Evolutionary conservation across 2,329 filamentous ascomycete species (phyloP), one percentile per base, ranked within the genome.

Genomic region (Blastomyces parvus): DNA sequence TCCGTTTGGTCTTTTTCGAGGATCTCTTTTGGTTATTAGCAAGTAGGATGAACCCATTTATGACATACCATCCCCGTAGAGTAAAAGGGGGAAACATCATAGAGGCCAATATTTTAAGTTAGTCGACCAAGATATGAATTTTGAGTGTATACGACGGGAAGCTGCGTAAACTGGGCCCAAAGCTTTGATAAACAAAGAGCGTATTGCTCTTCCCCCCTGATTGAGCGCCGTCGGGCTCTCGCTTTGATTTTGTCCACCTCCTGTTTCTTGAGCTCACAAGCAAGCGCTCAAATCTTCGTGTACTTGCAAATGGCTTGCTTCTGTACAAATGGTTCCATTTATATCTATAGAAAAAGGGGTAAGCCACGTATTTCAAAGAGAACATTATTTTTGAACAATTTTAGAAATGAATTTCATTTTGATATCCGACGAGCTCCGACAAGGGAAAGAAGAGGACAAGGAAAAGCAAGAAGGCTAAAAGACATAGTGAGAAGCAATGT

Each of bases 381-480:
- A 59, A 48, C 11, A 22, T 27, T 40, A 25, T 58, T 59, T 59
- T 33, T 59, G 42, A 59, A 48, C 58, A 42, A 27, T 59, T 46
- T 46, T 59, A 42, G 36, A 42, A 58, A 42, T 40, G 14, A 50
- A n/a, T 48, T 59, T 59, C 40, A 59, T 59, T 50, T 48, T 59
- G 40, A 59, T 59, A 59, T 59, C 58, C 58, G 58, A 48, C 58
- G 58, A 59, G 58, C 19, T 59, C 27, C 7, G 25, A 33, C 8
- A 14, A 25, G 42, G 11, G 9, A 36, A 48, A 25, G 58, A 36
- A 48, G 36, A 36, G 17, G 42, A 19, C 38, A 36, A 36, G 22
- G 22, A 57, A 38, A 57, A 57, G 9, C 5, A 38, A 57, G 38
- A 44, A 25, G 38, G 38, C 44, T 44, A 46, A 36, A 48, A 8